phyloP scores from a whole-genome alignment of 306 rosid species.

The Coriaria nepalensis region DNA sequence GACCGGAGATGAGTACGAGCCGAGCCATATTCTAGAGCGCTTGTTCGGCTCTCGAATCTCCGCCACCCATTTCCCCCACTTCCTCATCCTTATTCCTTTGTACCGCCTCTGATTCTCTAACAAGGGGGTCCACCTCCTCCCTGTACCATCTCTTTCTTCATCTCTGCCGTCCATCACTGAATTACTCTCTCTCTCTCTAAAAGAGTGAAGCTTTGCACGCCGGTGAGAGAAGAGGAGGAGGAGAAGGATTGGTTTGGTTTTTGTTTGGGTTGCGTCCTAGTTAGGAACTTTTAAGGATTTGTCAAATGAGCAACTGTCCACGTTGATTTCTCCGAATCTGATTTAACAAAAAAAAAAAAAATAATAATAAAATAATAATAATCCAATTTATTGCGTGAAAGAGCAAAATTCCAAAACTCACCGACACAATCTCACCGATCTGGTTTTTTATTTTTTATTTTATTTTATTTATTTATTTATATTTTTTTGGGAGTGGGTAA shows the following conservation, averaged over 20 bases:
- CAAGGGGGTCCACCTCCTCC: background rate
- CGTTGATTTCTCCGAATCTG: slow-evolving; percentile 19
- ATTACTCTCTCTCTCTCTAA: background rate
- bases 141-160: slow-evolving; percentile 15
- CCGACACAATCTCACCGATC: slow-evolving; percentile 28
- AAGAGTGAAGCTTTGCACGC: background rate
- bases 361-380: background rate
- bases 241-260: background rate
- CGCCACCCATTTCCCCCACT: slow-evolving; percentile 74
- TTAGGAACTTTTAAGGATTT: background rate
- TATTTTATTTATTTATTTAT: too few relatives aligned
- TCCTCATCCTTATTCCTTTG: slow-evolving; percentile 75
- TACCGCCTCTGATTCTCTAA: slow-evolving; percentile 24
- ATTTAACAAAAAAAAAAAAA: background rate
- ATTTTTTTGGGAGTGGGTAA: background rate
- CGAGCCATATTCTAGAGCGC: slow-evolving; percentile 65
- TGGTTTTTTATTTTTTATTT: too few relatives aligned
- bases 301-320: slow-evolving; percentile 20
- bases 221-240: background rate
- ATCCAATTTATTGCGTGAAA: background rate
- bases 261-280: slow-evolving; percentile 14
- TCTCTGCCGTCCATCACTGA: slow-evolving; percentile 2
- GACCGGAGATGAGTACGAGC: slow-evolving; percentile 53
- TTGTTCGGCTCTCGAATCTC: slow-evolving; percentile 56
- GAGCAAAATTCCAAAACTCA: slow-evolving; percentile 15